These are phyloP conservation scores for Saccharomycopsis javanensis DNA, from an alignment of 805 yeast species.

Conservation along the genomic window DNA sequence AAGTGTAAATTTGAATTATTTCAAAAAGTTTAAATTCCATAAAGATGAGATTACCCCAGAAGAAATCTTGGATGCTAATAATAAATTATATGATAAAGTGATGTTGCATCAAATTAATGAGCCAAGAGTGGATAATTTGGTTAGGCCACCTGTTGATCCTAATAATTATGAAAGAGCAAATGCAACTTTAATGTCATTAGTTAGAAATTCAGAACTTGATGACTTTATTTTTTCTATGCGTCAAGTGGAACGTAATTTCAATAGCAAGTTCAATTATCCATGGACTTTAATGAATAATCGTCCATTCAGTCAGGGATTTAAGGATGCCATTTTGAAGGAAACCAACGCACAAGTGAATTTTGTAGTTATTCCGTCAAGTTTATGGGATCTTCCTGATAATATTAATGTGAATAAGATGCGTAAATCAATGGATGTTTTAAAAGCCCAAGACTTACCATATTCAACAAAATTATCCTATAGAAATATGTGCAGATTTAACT, in stretches of 20 bases:
- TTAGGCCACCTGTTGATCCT: conserved; percentile 16
- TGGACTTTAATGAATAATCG: conserved; percentile 58
- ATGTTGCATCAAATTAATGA: conserved; percentile 34
- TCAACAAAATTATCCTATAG: conserved; percentile 49
- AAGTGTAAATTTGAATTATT: conserved; percentile 14
- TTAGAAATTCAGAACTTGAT: conserved; percentile 42
- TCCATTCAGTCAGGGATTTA: conserved; percentile 44
- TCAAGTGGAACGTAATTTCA: conserved; percentile 47
- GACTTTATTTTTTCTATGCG: conserved; percentile 38
- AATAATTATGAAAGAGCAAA: conserved; percentile 36
- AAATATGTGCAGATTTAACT: conserved; percentile 64
- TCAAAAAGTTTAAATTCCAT: conserved; percentile 17
- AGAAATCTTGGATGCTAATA: conserved; percentile 26
- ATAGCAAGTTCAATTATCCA: conserved; percentile 54
- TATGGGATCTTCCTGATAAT: conserved; percentile 53
- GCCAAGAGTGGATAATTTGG: conserved; percentile 36
- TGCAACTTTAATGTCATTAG: conserved; percentile 58
- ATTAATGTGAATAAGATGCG: conserved; percentile 40
- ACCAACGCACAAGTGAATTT: conserved; percentile 26
- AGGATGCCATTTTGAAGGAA: conserved; percentile 27
- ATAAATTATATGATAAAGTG: conserved; percentile 30
- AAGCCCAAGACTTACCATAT: conserved; percentile 42
- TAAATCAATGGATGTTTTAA: conserved; percentile 34
- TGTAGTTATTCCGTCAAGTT: conserved; percentile 27
- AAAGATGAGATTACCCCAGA: conserved; percentile 13